Conservation (phyloP, 2,329 filamentous ascomycete species). For the Purpureocillium takamizusanense region DNA sequence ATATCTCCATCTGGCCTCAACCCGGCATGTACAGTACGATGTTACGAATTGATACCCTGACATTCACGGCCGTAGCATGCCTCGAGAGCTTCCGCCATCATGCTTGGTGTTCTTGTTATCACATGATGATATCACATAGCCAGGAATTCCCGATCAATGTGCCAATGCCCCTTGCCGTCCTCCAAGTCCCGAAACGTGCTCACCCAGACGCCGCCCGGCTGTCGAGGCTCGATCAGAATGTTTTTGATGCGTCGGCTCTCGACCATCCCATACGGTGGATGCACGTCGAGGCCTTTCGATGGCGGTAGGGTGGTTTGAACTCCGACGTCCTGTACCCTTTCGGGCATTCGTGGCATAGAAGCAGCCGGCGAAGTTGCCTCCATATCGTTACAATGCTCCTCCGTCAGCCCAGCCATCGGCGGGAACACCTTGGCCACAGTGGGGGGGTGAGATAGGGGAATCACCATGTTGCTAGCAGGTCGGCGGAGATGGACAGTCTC, state of each 20-base stretch:
- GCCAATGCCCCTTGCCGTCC: slow-evolving; percentile 16
- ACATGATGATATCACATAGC: slow-evolving; percentile 4
- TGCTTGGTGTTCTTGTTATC: neutral
- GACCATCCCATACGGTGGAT: slow-evolving; percentile 15
- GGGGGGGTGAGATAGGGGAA: too few relatives aligned
- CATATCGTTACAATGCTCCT: too few relatives aligned
- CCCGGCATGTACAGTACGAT: neutral
- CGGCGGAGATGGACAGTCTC: too few relatives aligned
- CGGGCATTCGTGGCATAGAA: neutral
- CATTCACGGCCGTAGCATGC: neutral
- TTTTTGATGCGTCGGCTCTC: slow-evolving; percentile 20
- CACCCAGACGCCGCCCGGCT: slow-evolving; percentile 14
- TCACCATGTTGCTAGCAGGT: too few relatives aligned
- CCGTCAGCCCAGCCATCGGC: too few relatives aligned
- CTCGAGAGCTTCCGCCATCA: neutral
- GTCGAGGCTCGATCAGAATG: slow-evolving; percentile 15
- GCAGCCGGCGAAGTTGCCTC: too few relatives aligned
- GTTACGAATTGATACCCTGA: neutral
- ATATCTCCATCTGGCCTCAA: neutral
- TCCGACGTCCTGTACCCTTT: neutral
- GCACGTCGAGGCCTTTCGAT: slow-evolving; percentile 7
- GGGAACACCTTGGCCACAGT: too few relatives aligned
- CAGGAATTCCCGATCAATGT: slow-evolving; percentile 17
- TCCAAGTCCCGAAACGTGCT: slow-evolving; percentile 19
- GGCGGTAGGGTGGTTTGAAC: slow-evolving; percentile 1